Evolutionary conservation across 2,329 filamentous ascomycete genomes (phyloP).

Genomic region (Fusarium robinianum): DNA sequence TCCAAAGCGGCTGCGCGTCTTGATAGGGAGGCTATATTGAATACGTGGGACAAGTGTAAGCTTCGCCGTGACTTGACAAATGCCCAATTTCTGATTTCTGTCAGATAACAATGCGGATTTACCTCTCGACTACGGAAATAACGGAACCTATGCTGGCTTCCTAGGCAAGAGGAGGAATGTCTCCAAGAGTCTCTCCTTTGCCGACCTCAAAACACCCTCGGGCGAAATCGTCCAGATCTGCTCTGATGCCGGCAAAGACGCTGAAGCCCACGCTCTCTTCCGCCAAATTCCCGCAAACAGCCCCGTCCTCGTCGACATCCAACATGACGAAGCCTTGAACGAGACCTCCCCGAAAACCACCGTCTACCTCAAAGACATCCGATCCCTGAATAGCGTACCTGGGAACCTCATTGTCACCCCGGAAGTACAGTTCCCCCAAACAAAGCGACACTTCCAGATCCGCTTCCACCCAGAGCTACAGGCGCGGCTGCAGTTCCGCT

Average conservation of each 20-base stretch:
- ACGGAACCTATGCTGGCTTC: constrained; percentile 59
- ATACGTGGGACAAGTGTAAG: constrained; percentile 41
- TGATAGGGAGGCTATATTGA: constrained; percentile 33
- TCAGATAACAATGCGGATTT: constrained; percentile 38
- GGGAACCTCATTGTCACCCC: constrained; percentile 76
- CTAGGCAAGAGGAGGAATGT: constrained; percentile 70
- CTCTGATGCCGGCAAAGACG: constrained; percentile 45
- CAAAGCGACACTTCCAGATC: constrained; percentile 82
- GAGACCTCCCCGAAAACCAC: constrained; percentile 53
- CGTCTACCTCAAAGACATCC: constrained; percentile 63
- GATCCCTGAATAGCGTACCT: constrained; percentile 42
- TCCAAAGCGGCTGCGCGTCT: constrained; percentile 6
- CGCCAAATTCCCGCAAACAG: constrained; percentile 54
- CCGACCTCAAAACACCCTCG: constrained; percentile 52
- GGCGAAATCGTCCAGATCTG: constrained; percentile 52
- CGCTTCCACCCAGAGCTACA: constrained; percentile 72
- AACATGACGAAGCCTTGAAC: constrained; percentile 34
- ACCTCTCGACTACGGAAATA: constrained; percentile 19
- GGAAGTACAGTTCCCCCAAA: constrained; percentile 73
- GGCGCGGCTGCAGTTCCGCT: constrained; percentile 72
- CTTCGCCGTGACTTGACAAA: not conserved
- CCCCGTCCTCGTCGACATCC: constrained; percentile 55
- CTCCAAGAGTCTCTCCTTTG: constrained; percentile 72
- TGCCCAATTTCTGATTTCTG: not conserved
- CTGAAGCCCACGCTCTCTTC: constrained; percentile 48